These are phyloP conservation scores for Cercophora samala DNA, from an alignment of 495 filamentous ascomycete species.

Conservation along the genomic window DNA sequence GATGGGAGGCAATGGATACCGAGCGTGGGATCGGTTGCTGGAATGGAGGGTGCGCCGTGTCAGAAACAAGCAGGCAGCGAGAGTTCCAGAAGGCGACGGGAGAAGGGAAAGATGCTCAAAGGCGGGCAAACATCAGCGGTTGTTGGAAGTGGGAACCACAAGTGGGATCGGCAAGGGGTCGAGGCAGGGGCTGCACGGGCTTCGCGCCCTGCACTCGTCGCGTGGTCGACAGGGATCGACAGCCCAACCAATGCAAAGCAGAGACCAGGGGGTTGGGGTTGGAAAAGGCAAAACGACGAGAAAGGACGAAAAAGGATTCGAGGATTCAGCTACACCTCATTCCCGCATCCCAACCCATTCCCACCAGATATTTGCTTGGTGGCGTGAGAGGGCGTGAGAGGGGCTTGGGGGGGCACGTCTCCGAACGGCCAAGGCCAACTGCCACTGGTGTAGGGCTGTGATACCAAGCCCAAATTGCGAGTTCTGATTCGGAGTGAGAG, in stretches of 20 bases:
- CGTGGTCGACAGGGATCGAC: slow-evolving; percentile 33
- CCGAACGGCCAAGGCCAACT: background rate
- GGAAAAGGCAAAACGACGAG: slow-evolving; percentile 5
- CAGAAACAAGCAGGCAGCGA: slow-evolving; percentile 9
- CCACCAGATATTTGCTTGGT: background rate
- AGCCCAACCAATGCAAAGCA: slow-evolving; percentile 13
- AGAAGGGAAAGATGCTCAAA: background rate
- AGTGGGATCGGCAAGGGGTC: slow-evolving; percentile 30
- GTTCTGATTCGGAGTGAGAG: background rate
- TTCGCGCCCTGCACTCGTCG: slow-evolving; percentile 18
- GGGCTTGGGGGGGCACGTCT: background rate
- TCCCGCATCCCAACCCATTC: background rate
- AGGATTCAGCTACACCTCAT: background rate
- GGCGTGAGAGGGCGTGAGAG: background rate
- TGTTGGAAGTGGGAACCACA: slow-evolving; percentile 15
- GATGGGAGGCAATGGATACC: background rate
- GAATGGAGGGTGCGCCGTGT: slow-evolving; percentile 2
- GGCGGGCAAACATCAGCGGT: slow-evolving; percentile 3
- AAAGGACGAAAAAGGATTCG: background rate
- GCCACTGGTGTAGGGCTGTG: background rate
- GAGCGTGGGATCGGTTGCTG: background rate
- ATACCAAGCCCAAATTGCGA: background rate
- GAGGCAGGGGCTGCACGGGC: slow-evolving; percentile 15
- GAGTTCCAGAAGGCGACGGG: background rate
- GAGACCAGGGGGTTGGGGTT: slow-evolving; percentile 15